Evolutionary conservation across 495 filamentous ascomycete genomes (phyloP), one percentile per base, ranked within the genome.

Genomic region (Penicillium egyptiacum): DNA sequence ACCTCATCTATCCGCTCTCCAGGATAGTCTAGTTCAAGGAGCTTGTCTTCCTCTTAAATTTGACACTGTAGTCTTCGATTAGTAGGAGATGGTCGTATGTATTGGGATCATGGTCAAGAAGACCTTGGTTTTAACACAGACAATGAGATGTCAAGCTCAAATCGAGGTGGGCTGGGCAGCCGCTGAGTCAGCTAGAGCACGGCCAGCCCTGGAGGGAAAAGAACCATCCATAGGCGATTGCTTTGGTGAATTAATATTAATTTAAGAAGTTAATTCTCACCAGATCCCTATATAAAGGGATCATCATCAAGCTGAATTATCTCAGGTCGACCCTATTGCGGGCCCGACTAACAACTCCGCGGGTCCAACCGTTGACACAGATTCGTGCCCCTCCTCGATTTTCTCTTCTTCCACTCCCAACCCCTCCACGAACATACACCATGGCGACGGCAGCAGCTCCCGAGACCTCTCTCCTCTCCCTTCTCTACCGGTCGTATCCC

Each of bases 401-500:
- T 71, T 65, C 56, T 69, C 63, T 62, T 64, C 61, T 63, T 64
- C 35, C 67, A 66, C 64, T 23, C 28, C 31, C 53, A 55, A 55
- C 61, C 58, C 57, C 59, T 68, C 62, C 60, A 68, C 65, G 60
- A 59, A 54, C 64, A 63, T 66, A 62, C 67, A 68, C 61, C 65
- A 68, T 85, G 82, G 81, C 80, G 56, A 79, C 74, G 60, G 76
- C 79, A 47, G 74, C 73, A 56, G 66, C 75, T 63, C 74, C 77
- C 59, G 70, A 81, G 60, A 73, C 76, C 61, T 81, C 76, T 49
- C 71, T 85, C 54, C 70, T 79, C 53, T 72, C 75, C 41, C 79
- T 82, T 58, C 76, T 85, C 55, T 81, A 81, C 67, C 72, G 72
- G 31, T 81, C 79, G 50, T 83, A 82, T 64, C 78, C 80, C 31